Evolutionary conservation across 805 yeast species (phyloP).

Genomic region (Ogataea ramenticola): DNA sequence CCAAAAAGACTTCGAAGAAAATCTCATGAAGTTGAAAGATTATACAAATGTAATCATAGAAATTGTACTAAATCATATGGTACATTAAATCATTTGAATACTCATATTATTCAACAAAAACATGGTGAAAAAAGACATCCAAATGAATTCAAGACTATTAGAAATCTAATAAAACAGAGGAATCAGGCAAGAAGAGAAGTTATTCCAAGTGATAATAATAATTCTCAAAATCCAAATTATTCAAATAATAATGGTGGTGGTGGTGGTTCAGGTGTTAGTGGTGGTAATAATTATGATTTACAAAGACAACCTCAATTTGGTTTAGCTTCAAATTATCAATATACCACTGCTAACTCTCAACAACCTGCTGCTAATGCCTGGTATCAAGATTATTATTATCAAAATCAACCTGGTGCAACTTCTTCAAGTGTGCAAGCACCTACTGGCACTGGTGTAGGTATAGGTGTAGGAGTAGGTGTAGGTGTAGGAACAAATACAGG

Average conservation of each 20-base stretch:
- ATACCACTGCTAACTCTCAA: neutral
- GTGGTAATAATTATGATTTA: neutral
- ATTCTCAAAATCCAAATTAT: no score
- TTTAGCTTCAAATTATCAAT: neutral
- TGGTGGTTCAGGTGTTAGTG: neutral
- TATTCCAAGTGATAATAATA: neutral
- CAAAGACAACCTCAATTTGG: neutral
- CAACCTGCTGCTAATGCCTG: neutral
- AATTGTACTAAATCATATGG: slow-evolving; percentile 51
- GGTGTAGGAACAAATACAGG: no score
- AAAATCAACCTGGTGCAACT: no score
- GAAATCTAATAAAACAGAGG: slow-evolving; percentile 31
- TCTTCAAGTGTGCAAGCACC: no score
- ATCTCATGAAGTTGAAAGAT: slow-evolving; percentile 47
- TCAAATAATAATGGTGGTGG: neutral
- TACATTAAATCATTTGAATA: slow-evolving; percentile 51
- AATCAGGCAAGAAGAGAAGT: slow-evolving; percentile 1
- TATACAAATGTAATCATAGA: slow-evolving; percentile 40
- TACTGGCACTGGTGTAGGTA: no score
- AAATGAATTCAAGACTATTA: slow-evolving; percentile 44
- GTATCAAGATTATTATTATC: neutral
- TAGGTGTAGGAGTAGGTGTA: no score
- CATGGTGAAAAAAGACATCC: slow-evolving; percentile 51
- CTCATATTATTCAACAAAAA: slow-evolving; percentile 44
- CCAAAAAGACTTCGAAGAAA: slow-evolving; percentile 44